Evolutionary conservation across 495 filamentous ascomycete genomes (phyloP), one percentile per base, ranked within the genome.

Genomic region (Hypoxylon fuscum): DNA sequence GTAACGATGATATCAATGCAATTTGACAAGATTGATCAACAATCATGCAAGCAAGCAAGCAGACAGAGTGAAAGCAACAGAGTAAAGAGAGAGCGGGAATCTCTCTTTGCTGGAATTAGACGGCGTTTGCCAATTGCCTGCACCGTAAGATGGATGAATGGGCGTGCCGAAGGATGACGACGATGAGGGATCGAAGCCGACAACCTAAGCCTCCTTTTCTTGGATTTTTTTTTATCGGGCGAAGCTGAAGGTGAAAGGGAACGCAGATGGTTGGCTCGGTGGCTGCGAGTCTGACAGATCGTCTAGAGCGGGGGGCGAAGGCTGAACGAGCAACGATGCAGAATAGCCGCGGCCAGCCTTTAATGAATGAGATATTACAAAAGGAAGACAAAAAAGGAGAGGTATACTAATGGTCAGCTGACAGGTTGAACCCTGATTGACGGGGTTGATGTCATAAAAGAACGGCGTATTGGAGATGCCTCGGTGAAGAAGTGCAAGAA

Each of bases 1-100:
- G 25, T 8, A 27, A 27, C 25, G 3, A 27, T 8, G 25, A 15
- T 55, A 47, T 37, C 46, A 42, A 62, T 18, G 50, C 31, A 29
- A 18, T 44, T 15, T 29, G n/a, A n/a, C n/a, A 41, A 31, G 59
- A 70, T 64, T 62, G 64, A 70, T 64, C 62, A 66, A 71, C 66
- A 67, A 67, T 57, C 66, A 59, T 55, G 58, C 47, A 43, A 44
- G 31, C 32, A 47, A 49, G 32, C 12, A 45, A 21, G 46, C 22
- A 25, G 22, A 40, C 40, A 49, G 11, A n/a, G 12, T 3, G 11
- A 18, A 23, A 23, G 37, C 35, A 23, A 20, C 32, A 40, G 17
- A 20, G 15, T 17, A 2, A 38, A 40, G 53, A 65, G 52, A 31
- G 45, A 56, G 48, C 18, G 44, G n/a, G 40, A 18, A 15, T 40